phyloP scores from a whole-genome alignment of 202 grass and related monocot genomes.

The Elaeis oleifera region DNA sequence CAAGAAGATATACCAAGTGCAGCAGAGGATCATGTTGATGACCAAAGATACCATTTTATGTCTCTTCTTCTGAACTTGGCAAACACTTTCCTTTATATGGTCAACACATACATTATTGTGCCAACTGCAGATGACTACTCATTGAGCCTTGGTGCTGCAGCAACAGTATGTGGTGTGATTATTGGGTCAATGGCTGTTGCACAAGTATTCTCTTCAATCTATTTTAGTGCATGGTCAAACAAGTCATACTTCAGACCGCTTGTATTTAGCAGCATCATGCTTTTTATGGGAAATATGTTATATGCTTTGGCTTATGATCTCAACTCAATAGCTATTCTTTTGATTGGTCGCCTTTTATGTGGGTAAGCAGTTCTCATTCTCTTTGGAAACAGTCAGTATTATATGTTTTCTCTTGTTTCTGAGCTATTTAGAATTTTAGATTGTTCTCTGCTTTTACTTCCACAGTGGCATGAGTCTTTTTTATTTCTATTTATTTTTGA shows the following conservation, averaged over 20 bases:
- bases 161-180: constrained; percentile 82
- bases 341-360: constrained; percentile 58
- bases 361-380: constrained; percentile 37
- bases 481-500: no score
- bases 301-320: constrained; percentile 84
- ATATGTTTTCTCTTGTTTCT: background rate
- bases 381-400: background rate
- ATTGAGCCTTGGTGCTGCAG: constrained; percentile 72
- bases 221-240: constrained; percentile 91
- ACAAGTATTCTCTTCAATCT: constrained; percentile 88
- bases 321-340: constrained; percentile 57
- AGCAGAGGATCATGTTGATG: constrained; percentile 45
- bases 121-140: constrained; percentile 83
- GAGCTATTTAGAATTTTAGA: no score
- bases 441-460: no score
- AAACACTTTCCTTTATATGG: constrained; percentile 85
- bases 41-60: constrained; percentile 62
- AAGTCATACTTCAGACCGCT: constrained; percentile 79
- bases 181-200: constrained; percentile 91
- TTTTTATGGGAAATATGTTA: constrained; percentile 58
- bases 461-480: no score
- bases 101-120: constrained; percentile 92
- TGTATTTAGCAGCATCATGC: constrained; percentile 81
- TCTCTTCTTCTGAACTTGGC: constrained; percentile 71
- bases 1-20: constrained; percentile 37